Percentiles rank a stretch among this genome's conserved stretches.
Conservation (phyloP, 192 early-diverging fungal species). For the Rhizoclosmatium globosum region DNA sequence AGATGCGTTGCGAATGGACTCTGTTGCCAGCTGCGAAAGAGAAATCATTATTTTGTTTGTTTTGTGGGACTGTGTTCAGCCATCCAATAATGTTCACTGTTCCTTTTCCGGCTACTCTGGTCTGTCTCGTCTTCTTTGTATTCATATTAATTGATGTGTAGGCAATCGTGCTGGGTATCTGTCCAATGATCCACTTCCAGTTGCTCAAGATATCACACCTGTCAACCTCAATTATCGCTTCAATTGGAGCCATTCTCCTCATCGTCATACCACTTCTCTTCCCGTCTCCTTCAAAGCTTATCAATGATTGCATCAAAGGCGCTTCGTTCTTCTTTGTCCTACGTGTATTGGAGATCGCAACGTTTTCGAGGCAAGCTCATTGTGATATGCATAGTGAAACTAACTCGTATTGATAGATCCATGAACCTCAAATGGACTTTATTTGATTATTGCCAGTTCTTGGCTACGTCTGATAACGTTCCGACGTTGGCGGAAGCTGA, state of each 20-base stretch:
- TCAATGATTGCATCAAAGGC: not conserved
- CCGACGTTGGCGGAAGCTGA: not conserved
- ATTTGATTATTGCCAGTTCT: conserved; percentile 10
- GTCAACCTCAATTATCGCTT: too few species aligned
- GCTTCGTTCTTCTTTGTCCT: conserved; percentile 7
- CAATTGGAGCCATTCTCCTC: not conserved
- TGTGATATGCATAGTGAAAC: not conserved
- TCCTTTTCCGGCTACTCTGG: not conserved
- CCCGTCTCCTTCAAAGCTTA: not conserved
- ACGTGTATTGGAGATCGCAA: conserved; percentile 1
- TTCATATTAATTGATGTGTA: not conserved
- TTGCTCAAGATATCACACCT: not conserved
- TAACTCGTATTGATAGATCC: not conserved
- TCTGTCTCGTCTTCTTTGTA: not conserved
- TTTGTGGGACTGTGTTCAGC: not conserved
- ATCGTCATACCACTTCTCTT: conserved; percentile 1
- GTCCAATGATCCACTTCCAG: conserved; percentile 14
- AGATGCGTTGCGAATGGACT: too few species aligned
- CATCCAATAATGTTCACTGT: not conserved
- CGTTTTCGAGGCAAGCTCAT: not conserved
- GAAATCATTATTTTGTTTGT: conserved; percentile 1
- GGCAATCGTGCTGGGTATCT: not conserved
- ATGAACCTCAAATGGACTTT: conserved; percentile 12
- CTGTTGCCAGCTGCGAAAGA: too few species aligned
- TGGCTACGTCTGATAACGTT: not conserved